Base-by-base conservation (phyloP, 176 grass and related monocot genomes). In the Raddia guianensis region DNA sequence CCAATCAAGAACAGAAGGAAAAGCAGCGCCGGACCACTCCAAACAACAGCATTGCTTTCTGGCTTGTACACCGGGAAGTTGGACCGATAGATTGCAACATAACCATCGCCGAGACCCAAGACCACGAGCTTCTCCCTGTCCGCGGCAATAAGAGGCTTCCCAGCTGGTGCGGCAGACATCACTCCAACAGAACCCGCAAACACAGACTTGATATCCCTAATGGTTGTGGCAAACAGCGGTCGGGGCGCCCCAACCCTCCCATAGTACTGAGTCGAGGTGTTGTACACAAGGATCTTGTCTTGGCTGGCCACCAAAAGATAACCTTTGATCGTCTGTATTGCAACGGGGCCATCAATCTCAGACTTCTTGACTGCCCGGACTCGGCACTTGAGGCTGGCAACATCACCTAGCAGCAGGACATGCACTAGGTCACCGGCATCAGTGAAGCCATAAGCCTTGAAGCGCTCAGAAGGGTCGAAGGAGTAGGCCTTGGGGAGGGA, bases 1-100 rank as follows among this genome's bases (percentile, higher is more conserved):
- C 90, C 90, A 46, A 98, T 95, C 79, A 95, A 68, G 86, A 98
- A 98, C 2, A 98, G 58, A 56, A 98, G 88, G 77, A 95, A 95
- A 18, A 98, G 82, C 78, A 95, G 72, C 5, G 86, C 95, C 14
- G 95, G 92, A 15, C 91, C 95, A 73, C 95, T 95, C 95, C 95
- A 98, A 40, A 98, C 81, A 34, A 93, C 95, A 11, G 92, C 92
- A 89, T 90, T 95, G 88, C 74, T 93, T 74, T 95, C 95, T 3
- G 89, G 75, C 65, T 76, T 92, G 83, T 93, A 91, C 40, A 87
- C 76, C 0, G 90, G 95, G 78, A 98, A 94, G 61, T 98, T 95
- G 14, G 92, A 92, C 20, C 81, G 77, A 35, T 98, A 98, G 13
- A 95, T 87, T 12, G 80, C 92, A 42, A 98, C 73, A 55, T 98